Evolutionary conservation across 164 flowering plant genomes (phyloP).

Genomic region (Umbilicus rupestris): DNA sequence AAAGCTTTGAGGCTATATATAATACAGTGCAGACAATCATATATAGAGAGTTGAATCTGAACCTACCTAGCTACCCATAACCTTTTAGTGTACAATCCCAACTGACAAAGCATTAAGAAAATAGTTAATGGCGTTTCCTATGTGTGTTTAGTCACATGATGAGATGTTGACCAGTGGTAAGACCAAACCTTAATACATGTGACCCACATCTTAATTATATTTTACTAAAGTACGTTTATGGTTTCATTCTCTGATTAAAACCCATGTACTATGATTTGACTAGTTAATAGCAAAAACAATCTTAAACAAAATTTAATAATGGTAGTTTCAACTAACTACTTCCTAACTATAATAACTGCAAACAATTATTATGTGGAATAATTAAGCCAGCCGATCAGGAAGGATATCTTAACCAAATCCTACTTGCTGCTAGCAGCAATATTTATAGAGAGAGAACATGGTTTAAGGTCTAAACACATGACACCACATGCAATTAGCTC

Average conservation of each 20-base stretch:
- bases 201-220: not conserved
- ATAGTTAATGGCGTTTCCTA: too few relatives aligned
- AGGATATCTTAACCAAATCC: conserved; percentile 1
- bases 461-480: conserved; percentile 7
- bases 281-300: not conserved
- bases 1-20: not conserved
- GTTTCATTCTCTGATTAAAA: not conserved
- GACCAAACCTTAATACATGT: not conserved
- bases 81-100: too few relatives aligned
- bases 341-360: conserved; percentile 7
- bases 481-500: conserved; percentile 6
- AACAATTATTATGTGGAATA: not conserved
- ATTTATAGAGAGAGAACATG: conserved; percentile 1
- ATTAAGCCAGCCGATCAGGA: not conserved
- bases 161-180: not conserved
- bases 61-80: too few relatives aligned
- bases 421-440: not conserved
- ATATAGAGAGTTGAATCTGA: too few relatives aligned
- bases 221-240: not conserved
- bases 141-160: not conserved
- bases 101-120: too few relatives aligned
- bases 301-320: too few relatives aligned
- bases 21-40: not conserved
- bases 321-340: not conserved
- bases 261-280: not conserved